A percentile compares a stretch with the other conserved stretches of the same genome.
Evolutionary conservation across 768 basidiomycete genomes (phyloP).

Genomic region (Pisolithus albus): DNA sequence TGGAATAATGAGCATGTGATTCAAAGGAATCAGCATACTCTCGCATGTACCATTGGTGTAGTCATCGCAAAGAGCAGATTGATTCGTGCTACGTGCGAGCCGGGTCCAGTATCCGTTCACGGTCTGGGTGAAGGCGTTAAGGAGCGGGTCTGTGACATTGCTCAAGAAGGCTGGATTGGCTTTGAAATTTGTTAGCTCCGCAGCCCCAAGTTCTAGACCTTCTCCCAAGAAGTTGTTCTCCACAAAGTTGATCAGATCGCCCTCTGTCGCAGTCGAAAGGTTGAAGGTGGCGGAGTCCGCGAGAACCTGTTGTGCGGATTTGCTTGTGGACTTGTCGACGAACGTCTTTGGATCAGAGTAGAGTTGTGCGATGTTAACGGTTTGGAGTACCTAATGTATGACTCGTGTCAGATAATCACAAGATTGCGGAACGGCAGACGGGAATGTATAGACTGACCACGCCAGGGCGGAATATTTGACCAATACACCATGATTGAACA

Average conservation of each 20-base stretch:
- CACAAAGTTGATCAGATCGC: conserved; percentile 60
- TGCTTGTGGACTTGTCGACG: conserved; percentile 81
- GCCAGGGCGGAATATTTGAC: conserved; percentile 77
- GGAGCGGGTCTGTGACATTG: conserved; percentile 61
- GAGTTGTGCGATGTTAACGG: conserved; percentile 69
- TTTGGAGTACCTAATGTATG: conserved; percentile 64
- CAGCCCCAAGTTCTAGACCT: conserved; percentile 71
- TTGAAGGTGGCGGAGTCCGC: conserved; percentile 50
- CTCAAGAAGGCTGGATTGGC: conserved; percentile 58
- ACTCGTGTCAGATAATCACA: neutral
- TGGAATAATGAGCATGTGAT: conserved; percentile 87
- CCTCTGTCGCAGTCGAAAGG: conserved; percentile 46
- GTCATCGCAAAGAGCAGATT: conserved; percentile 54
- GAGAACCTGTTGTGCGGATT: conserved; percentile 57
- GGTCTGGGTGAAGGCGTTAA: conserved; percentile 65
- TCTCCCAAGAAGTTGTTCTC: conserved; percentile 76
- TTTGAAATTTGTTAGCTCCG: conserved; percentile 56
- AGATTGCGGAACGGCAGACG: neutral
- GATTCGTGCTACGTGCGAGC: conserved; percentile 70
- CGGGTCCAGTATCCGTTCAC: conserved; percentile 84
- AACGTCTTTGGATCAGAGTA: conserved; percentile 84
- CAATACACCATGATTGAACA: conserved; percentile 68
- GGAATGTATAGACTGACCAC: conserved; percentile 35
- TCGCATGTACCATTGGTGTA: conserved; percentile 52
- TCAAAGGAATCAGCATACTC: conserved; percentile 82